phyloP scores from a whole-genome alignment of 441 rosid species.

The Gossypium trilobum region DNA sequence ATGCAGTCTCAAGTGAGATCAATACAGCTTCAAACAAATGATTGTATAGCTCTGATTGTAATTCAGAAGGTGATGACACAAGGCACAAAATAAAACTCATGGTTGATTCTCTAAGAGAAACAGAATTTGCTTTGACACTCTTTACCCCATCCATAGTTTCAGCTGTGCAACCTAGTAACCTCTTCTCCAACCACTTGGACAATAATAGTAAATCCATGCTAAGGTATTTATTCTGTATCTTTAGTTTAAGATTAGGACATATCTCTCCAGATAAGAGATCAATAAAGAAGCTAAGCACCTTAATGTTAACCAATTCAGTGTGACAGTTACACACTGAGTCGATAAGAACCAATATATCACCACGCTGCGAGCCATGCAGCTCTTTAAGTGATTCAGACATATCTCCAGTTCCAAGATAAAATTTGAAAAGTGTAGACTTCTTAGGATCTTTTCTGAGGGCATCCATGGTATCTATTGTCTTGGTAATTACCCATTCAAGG shows the following conservation, averaged over 20 bases:
- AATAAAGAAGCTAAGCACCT: conserved; percentile 81
- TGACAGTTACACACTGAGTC: conserved; percentile 70
- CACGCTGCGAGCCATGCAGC: conserved; percentile 41
- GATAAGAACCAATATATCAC: conserved; percentile 73
- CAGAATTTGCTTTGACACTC: conserved; percentile 57
- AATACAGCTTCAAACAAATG: conserved; percentile 89
- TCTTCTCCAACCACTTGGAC: conserved; percentile 89
- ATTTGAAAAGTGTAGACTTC: conserved; percentile 46
- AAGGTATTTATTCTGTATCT: conserved; percentile 53
- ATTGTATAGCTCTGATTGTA: conserved; percentile 46
- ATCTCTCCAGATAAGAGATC: conserved; percentile 75
- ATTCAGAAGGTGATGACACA: conserved; percentile 45
- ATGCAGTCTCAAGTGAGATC: conserved; percentile 72
- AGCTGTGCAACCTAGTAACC: conserved; percentile 64
- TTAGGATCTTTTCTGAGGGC: conserved; percentile 64
- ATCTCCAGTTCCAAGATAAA: conserved; percentile 65
- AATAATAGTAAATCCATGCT: conserved; percentile 60
- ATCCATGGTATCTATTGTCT: conserved; percentile 67
- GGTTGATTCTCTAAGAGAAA: conserved; percentile 74
- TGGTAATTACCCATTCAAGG: conserved; percentile 68
- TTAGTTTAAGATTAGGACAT: conserved; percentile 51
- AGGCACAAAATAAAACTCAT: conserved; percentile 69
- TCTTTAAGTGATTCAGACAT: conserved; percentile 39
- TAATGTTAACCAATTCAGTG: conserved; percentile 67
- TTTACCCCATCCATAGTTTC: conserved; percentile 45